Evolutionary conservation across 1,284 basidiomycete genomes (phyloP).

Genomic region (Moesziomyces globuligerus): DNA sequence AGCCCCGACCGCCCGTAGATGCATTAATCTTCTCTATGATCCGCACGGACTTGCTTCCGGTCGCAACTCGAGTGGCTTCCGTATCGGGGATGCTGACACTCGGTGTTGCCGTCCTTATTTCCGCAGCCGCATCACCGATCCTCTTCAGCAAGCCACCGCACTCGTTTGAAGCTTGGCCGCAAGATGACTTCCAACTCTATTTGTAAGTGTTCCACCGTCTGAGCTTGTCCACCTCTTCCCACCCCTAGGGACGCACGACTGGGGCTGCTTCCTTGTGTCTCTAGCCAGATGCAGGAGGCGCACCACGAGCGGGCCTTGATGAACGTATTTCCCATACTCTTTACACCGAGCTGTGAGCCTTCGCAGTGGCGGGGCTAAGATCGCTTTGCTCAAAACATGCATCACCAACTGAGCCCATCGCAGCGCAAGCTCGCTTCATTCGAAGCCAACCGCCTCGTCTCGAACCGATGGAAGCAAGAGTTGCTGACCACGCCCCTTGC

Average conservation of each 20-base stretch:
- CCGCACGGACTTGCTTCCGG: not conserved
- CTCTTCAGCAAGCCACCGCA: too few species aligned
- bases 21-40: conserved; percentile 57
- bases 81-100: too few species aligned
- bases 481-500: conserved; percentile 13
- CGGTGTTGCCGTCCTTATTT: too few species aligned
- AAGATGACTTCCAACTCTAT: too few species aligned
- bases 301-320: conserved; percentile 30
- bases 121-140: too few species aligned
- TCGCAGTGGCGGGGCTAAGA: conserved; percentile 54
- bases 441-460: not conserved
- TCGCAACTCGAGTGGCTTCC: too few species aligned
- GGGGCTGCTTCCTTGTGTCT: too few species aligned
- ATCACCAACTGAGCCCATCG: conserved; percentile 53
- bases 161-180: too few species aligned
- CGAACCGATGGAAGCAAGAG: not conserved
- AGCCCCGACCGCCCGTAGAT: conserved; percentile 47
- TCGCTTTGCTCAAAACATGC: conserved; percentile 54
- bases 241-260: too few species aligned
- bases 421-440: conserved; percentile 1
- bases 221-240: too few species aligned
- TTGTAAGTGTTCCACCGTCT: too few species aligned
- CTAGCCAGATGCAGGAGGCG: not conserved
- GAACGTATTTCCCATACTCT: conserved; percentile 53
- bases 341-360: conserved; percentile 54